Evolutionary conservation across 2,329 filamentous ascomycete species (phyloP), one percentile per base, ranked within the genome.

Genomic region (Pseudocercospora cruenta): DNA sequence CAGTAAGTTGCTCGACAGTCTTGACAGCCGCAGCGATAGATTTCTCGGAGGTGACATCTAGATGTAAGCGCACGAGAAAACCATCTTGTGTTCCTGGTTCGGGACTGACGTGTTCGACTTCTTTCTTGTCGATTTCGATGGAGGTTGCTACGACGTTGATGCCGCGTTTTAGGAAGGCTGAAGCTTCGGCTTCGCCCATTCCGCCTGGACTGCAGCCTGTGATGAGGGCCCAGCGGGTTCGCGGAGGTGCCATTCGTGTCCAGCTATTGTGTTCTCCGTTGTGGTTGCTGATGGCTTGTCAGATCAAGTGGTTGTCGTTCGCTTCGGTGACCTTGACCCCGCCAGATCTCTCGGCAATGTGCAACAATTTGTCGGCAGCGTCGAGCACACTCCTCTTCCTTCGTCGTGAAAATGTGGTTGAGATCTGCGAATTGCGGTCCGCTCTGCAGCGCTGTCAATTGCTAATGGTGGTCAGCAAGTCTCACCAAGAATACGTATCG

Each of bases 141-240:
- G 67, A 59, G 21, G 82, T 79, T 6, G 83, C 76, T 55, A 85
- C 80, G 51, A 84, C 79, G 26, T 78, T 76, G 65, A 80, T 79
- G 21, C 81, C 82, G 63, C 81, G 78, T 58, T 79, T 69, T 1
- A 85, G 75, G 16, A 85, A 74, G 65, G 79, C 80, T 39, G 78
- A 76, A 4, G 83, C 80, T 14, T 85, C 76, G 3, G 82, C 82
- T 66, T 80, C 76, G 43, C 84, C 82, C 54, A 83, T 81, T 21
- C 81, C 81, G 4, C 69, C 70, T 2, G 79, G 80, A n/a, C 79
- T 82, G 21, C 82, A 83, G 14, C 84, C 84, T 14, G 85, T 79
- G 33, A 86, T 74, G 10, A 85, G 79, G 3, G 83, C 78, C 73
- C 84, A 83, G 72, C 28, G 22, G 1, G 19, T 26, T 59, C 57